Base-by-base conservation (phyloP, 163 green algal species). In the Chlamydomonas reinhardtii region DNA sequence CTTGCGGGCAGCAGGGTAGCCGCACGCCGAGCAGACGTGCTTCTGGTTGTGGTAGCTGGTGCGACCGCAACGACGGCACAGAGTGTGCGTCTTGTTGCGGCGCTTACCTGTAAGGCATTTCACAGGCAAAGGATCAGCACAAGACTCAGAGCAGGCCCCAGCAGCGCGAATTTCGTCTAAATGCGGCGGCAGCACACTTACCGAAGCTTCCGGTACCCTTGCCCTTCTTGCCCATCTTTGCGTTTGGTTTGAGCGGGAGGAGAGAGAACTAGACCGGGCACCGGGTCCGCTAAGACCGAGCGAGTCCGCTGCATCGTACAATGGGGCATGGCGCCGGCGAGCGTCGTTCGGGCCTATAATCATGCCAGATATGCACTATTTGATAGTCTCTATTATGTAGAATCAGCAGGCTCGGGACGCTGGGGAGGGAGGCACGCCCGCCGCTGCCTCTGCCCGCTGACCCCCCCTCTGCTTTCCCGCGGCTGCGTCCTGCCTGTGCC, bases 11-110 rank as follows among this genome's bases (percentile, higher is more conserved):
- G 96, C 94, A 52, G 98, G 98, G 94, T 99, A 99, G 74, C 96
- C 97, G 92, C 98, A 99, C 43, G 92, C 93, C 54, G 93, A 91
- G 94, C 98, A 99, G 56, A 92, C 97, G 87, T 83, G 93, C 96
- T 99, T 99, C 94, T 99, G 98, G 85, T 99, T 98, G 95, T 99
- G 98, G 92, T 98, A 99, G 22, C 92, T 96, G 56, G 97, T 92
- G 71, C 94, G 88, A 56, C 97, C 97, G 91, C 98, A 99, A 24
- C 98, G 95, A 85, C 96, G 92, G 96, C 98, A 99, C 73, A 99
- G 93, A 17, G 96, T 99, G 96, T 99, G 98, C 81, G 96, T 97
- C 96, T 99, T 99, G 96, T 98, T 99, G 92, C 95, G 95, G 83
- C 97, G 94, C 93, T 98, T 98, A 94, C 97, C 96, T 97, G 79